These are phyloP conservation scores for Gracilaria gracilis DNA, from an alignment of 23 red algal species.

Conservation along the genomic window DNA sequence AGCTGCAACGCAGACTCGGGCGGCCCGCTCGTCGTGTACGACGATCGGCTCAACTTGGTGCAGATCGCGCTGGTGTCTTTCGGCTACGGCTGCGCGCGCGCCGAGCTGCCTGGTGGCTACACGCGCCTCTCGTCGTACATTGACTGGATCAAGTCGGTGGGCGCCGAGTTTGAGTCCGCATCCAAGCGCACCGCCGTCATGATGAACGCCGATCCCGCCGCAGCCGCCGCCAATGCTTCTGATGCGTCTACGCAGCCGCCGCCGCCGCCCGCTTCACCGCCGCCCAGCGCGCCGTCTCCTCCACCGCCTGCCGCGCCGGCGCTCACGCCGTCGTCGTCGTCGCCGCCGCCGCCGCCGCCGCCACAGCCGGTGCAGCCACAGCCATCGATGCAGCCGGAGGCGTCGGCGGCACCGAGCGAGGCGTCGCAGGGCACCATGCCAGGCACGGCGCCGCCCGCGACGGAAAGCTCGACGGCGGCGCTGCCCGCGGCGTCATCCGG, in stretches of 20 bases:
- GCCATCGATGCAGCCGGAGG: background rate
- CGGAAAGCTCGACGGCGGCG: background rate
- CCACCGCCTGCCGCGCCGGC: background rate
- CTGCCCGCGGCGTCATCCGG: background rate
- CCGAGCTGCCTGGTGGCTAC: conserved; percentile 51
- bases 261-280: background rate
- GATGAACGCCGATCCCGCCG: background rate
- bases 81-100: conserved; percentile 63
- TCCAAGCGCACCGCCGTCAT: background rate
- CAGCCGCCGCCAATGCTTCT: background rate
- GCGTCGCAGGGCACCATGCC: background rate
- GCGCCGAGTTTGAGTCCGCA: conserved; percentile 12
- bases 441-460: background rate
- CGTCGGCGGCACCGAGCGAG: background rate
- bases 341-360: background rate
- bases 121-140: conserved; percentile 34
- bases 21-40: conserved; percentile 50
- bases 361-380: background rate
- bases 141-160: conserved; percentile 47
- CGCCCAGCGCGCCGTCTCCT: background rate
- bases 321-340: background rate
- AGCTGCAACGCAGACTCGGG: conserved; percentile 60
- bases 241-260: background rate
- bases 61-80: conserved; percentile 67
- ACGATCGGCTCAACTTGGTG: conserved; percentile 8